Evolutionary conservation across 768 basidiomycete genomes (phyloP), one percentile per base, ranked within the genome.

Genomic region (Mycena maculata): DNA sequence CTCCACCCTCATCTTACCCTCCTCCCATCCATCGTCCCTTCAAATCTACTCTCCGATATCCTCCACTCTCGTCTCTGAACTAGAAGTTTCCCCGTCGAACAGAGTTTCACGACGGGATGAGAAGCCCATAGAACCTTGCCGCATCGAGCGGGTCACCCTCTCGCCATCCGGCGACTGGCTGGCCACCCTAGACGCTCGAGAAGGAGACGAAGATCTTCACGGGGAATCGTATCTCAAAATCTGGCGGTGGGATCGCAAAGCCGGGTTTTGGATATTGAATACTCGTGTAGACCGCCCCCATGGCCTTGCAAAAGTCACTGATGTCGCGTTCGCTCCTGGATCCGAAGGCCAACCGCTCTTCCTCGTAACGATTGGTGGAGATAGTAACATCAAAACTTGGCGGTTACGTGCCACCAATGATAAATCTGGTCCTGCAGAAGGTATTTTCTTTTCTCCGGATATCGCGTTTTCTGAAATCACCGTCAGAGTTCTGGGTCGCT

Each of bases 81-180:
- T 99, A 22, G 98, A 99, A 78, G 88, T 99, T 10, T 90, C 94
- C 2, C 95, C 97, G 23, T 95, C 95, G 28, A 99, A 99, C 81
- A 88, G 94, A 65, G 87, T 98, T 22, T 92, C 95, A 16, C 83
- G 91, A 70, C 83, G 88, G 71, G 94, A 94, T 47, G 92, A 95
- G 63, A 92, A 89, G 73, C 82, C 85, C 9, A 76, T 96, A 44
- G 90, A 93, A 67, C 90, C 92, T 11, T 86, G 92, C 3, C 85
- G 90, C 16, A 93, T 99, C 3, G 91, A 94, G 53, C 83, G 82
- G 12, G 87, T 86, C 8, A 87, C 84, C 6, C 82, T 96, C 63
- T 92, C 92, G 6, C 76, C 85, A 2, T 82, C 81, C n/a, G 91
- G 91, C 12, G 84, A 88, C 49, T 99, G 97, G 96, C 88, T 99